Evolutionary conservation across 1,284 basidiomycete species (phyloP).

Genomic region (Quambalaria eucalypti): DNA sequence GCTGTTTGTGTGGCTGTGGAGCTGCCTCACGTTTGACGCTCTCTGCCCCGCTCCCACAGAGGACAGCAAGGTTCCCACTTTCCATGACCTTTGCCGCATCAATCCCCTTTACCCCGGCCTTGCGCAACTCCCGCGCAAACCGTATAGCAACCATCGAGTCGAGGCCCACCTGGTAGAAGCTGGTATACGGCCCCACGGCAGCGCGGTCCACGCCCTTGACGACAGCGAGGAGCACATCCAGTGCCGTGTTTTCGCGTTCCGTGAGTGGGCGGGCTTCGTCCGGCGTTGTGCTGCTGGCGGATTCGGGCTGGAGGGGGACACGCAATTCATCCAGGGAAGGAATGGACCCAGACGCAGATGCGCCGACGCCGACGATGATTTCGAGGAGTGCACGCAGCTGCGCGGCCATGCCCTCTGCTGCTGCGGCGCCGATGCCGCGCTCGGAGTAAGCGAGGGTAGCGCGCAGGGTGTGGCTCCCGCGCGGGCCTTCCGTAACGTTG

Average conservation of each 20-base stretch:
- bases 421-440: neutral
- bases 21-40: neutral
- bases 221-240: neutral
- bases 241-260: neutral
- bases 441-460: conserved; percentile 1
- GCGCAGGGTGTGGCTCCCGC: neutral
- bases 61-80: neutral
- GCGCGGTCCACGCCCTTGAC: neutral
- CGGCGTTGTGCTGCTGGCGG: no score
- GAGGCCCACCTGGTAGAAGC: conserved; percentile 35
- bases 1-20: neutral
- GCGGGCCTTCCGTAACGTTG: neutral
- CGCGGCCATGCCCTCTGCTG: neutral
- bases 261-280: neutral
- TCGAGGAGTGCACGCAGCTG: conserved; percentile 1
- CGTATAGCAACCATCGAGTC: conserved; percentile 40
- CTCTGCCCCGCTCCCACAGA: neutral
- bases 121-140: conserved; percentile 19
- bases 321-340: no score
- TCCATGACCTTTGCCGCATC: conserved; percentile 2
- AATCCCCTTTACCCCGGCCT: conserved; percentile 5
- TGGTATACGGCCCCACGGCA: neutral
- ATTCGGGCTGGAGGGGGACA: neutral
- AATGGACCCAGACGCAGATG: neutral
- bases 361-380: neutral